Percentiles rank a stretch among this genome's conserved stretches.
These are phyloP conservation scores for Eucalyptus cloeziana DNA, from an alignment of 345 rosid genomes.

Conservation along the genomic window DNA sequence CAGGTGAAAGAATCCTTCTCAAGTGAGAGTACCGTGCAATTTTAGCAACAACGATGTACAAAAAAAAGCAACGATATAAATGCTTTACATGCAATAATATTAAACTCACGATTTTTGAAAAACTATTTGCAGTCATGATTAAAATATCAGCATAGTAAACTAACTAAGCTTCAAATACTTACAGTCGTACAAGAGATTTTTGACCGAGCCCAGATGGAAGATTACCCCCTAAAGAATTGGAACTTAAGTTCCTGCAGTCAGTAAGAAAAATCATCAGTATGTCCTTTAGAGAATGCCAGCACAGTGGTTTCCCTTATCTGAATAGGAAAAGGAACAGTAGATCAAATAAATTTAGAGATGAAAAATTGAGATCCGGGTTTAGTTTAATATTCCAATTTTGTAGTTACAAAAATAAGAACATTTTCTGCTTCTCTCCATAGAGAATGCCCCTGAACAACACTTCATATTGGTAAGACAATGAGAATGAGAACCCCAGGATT, in stretches of 20 bases:
- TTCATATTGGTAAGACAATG: neutral
- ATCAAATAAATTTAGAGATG: neutral
- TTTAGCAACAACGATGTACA: neutral
- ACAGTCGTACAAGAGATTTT: conserved; percentile 63
- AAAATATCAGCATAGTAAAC: neutral
- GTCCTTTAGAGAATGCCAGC: neutral
- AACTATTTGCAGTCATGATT: neutral
- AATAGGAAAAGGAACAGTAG: neutral
- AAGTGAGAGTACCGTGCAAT: neutral
- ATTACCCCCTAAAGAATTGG: conserved; percentile 62
- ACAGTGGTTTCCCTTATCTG: neutral
- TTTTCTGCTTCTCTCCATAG: neutral
- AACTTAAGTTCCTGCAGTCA: conserved; percentile 65
- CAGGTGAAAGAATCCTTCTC: neutral
- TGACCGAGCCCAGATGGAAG: conserved; percentile 82
- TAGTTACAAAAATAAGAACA: neutral
- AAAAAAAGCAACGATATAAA: neutral
- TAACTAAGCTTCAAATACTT: conserved; percentile 10
- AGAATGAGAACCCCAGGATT: neutral
- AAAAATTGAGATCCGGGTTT: neutral
- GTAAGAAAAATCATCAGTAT: neutral
- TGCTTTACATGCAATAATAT: neutral
- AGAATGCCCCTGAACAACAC: neutral
- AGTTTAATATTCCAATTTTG: neutral
- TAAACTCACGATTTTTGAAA: neutral